Percentiles rank a stretch among this genome's conserved stretches.
These are phyloP conservation scores for Phoenix dactylifera DNA, from an alignment of 176 grass and related monocot species.

Conservation along the genomic window DNA sequence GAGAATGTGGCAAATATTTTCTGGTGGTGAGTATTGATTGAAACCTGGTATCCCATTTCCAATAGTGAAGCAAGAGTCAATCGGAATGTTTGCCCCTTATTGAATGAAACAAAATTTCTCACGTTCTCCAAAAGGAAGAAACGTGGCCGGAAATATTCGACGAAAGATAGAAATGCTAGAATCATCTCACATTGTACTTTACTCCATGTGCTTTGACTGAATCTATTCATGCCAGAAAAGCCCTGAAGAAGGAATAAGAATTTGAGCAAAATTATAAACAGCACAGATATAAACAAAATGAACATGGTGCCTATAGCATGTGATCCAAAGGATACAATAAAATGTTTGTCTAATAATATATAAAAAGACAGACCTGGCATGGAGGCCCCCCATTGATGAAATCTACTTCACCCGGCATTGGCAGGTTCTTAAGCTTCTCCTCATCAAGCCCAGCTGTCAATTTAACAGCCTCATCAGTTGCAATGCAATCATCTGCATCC, in stretches of 20 bases:
- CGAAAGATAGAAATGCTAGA: conserved; percentile 92
- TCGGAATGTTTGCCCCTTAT: conserved; percentile 97
- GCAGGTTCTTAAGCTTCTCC: conserved; percentile 81
- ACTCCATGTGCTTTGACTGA: conserved; percentile 95
- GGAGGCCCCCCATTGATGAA: conserved; percentile 99
- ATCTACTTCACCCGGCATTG: conserved; percentile 88
- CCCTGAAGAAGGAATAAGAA: conserved; percentile 45
- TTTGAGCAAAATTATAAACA: background rate
- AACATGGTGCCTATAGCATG: background rate
- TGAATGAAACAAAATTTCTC: conserved; percentile 94
- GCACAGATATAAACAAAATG: no score
- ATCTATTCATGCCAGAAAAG: conserved; percentile 99
- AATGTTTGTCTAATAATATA: background rate
- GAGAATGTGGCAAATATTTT: no score
- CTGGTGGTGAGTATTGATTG: conserved; percentile 2
- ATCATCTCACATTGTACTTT: conserved; percentile 99
- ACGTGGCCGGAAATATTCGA: conserved; percentile 85
- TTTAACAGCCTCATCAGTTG: conserved; percentile 87
- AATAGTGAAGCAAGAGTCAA: conserved; percentile 83
- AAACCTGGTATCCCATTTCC: conserved; percentile 96
- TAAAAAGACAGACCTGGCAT: conserved; percentile 57
- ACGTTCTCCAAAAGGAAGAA: conserved; percentile 99
- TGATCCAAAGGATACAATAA: background rate
- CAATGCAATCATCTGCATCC: conserved; percentile 82
- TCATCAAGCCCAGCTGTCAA: conserved; percentile 52